These are phyloP conservation scores for Ceriops tagal DNA, from an alignment of 345 rosid species.

Conservation along the genomic window DNA sequence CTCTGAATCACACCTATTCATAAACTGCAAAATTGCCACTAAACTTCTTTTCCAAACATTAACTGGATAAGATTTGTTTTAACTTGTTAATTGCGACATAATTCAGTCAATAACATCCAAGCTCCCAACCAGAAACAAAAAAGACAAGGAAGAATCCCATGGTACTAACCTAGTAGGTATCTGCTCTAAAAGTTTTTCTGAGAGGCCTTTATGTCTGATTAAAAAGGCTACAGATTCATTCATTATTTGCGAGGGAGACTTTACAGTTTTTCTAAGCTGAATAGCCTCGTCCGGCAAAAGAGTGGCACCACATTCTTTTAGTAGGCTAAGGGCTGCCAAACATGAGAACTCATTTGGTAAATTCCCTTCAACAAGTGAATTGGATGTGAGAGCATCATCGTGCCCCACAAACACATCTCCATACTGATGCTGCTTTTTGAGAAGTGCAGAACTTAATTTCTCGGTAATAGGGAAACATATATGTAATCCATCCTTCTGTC, in stretches of 20 bases:
- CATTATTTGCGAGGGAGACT: constrained; percentile 60
- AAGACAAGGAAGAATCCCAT: constrained; percentile 9
- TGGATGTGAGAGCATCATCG: constrained; percentile 18
- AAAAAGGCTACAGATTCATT: constrained; percentile 51
- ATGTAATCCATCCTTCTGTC: constrained; percentile 43
- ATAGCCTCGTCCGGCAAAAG: constrained; percentile 43
- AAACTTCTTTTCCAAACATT: too few relatives aligned
- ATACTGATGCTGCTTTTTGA: constrained; percentile 28
- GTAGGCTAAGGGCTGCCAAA: constrained; percentile 50
- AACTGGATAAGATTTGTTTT: too few relatives aligned
- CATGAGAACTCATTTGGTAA: constrained; percentile 43
- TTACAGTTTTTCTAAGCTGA: constrained; percentile 50
- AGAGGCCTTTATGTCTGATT: constrained; percentile 47
- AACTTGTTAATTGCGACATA: too few relatives aligned
- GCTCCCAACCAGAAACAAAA: constrained; percentile 7
- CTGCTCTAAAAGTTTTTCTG: constrained; percentile 53
- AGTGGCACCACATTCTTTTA: constrained; percentile 59
- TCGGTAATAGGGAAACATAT: constrained; percentile 81
- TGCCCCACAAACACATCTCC: constrained; percentile 30
- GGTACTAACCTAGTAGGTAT: constrained; percentile 64
- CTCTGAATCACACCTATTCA: neutral
- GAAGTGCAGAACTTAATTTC: constrained; percentile 45
- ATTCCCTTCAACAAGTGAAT: constrained; percentile 26
- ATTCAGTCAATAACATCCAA: neutral
- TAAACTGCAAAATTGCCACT: too few relatives aligned